These are phyloP conservation scores for Exophiala xenobiotica DNA, from an alignment of 2,329 filamentous ascomycete species.

Conservation along the genomic window DNA sequence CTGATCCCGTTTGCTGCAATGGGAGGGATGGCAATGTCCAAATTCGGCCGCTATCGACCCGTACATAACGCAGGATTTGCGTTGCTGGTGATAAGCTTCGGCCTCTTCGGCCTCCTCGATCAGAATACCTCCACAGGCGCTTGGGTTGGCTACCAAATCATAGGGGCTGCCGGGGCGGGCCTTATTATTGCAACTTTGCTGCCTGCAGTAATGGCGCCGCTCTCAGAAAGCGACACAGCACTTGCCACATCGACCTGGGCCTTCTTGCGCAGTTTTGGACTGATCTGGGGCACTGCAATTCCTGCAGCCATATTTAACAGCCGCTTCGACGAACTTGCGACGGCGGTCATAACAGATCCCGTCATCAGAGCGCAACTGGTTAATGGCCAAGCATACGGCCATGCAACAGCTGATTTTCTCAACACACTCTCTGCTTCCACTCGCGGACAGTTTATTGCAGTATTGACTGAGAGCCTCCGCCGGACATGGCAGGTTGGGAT, in stretches of 20 bases:
- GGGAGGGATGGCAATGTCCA: conserved; percentile 30
- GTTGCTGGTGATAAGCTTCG: conserved; percentile 30
- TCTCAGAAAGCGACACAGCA: conserved; percentile 31
- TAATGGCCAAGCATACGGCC: conserved; percentile 3
- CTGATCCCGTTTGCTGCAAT: conserved; percentile 24
- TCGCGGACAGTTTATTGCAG: conserved; percentile 10
- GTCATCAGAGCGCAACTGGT: neutral
- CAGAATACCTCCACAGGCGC: conserved; percentile 25
- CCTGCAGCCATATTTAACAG: conserved; percentile 35
- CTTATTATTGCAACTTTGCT: conserved; percentile 24
- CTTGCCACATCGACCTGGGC: conserved; percentile 28
- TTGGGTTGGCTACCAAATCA: conserved; percentile 32
- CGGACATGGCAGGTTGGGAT: conserved; percentile 25
- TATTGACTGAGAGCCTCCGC: conserved; percentile 20
- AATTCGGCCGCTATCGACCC: conserved; percentile 33
- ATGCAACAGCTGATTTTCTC: conserved; percentile 13
- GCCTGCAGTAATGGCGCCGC: conserved; percentile 29
- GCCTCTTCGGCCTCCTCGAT: conserved; percentile 32
- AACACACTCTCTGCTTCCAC: neutral
- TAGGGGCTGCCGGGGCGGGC: conserved; percentile 29
- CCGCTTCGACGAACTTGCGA: conserved; percentile 15
- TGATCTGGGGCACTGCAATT: conserved; percentile 34
- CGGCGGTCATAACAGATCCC: neutral
- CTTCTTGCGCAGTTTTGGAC: conserved; percentile 34
- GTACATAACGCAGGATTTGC: conserved; percentile 32